A percentile compares a stretch with the other conserved stretches of the same genome.
phyloP scores from a whole-genome alignment of 805 yeast species.

The Wickerhamomyces chaumierensis region DNA sequence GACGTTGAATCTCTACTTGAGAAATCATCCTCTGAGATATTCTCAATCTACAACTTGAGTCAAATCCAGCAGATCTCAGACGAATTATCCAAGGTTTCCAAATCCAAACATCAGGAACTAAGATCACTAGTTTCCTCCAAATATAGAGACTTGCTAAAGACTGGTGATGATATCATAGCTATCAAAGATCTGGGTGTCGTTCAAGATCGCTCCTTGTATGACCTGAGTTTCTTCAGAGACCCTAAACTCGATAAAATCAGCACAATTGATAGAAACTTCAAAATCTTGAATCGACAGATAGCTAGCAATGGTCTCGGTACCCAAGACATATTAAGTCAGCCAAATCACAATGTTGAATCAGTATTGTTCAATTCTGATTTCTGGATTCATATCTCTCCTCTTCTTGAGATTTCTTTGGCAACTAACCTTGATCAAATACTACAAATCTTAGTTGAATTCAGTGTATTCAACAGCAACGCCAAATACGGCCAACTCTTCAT shows the following conservation, averaged over 20 bases:
- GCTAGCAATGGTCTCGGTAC: neutral
- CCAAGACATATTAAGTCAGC: neutral
- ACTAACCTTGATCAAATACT: neutral
- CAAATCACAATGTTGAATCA: neutral
- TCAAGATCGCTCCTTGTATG: slow-evolving; percentile 13
- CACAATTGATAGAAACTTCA: slow-evolving; percentile 10
- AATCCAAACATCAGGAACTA: slow-evolving; percentile 11
- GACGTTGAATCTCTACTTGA: neutral
- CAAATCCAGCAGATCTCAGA: neutral
- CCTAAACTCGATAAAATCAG: slow-evolving; percentile 5
- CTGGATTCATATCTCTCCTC: neutral
- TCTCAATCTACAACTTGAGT: neutral
- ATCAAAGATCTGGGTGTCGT: slow-evolving; percentile 12
- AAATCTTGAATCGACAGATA: neutral
- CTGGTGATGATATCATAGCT: slow-evolving; percentile 16
- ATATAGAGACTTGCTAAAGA: slow-evolving; percentile 15
- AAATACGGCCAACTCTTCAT: neutral
- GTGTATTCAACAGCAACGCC: neutral
- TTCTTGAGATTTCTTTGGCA: neutral
- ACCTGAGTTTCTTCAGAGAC: slow-evolving; percentile 12
- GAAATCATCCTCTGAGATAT: neutral
- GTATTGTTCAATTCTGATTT: neutral
- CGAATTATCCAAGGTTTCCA: neutral
- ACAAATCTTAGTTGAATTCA: neutral
- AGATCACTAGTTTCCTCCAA: slow-evolving; percentile 15